Conservation (phyloP, 2,329 filamentous ascomycete genomes). For the Sporothrix dimorphospora region DNA sequence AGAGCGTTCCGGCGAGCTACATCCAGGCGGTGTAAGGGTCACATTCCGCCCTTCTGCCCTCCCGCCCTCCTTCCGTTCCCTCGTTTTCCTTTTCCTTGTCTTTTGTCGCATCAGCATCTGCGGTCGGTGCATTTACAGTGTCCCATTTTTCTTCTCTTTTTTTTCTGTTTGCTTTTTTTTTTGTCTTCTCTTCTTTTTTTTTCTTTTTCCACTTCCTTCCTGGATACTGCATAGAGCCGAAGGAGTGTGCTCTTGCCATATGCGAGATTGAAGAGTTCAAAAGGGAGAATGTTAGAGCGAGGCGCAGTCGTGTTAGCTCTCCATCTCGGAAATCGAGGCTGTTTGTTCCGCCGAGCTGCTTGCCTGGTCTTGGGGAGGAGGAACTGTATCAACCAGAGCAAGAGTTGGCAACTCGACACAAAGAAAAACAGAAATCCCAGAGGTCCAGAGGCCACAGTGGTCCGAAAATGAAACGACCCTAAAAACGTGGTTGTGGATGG, state of each 20-base stretch:
- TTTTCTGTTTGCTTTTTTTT: not conserved
- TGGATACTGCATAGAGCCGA: conserved; percentile 11
- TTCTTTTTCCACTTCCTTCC: not conserved
- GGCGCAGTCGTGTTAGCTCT: conserved; percentile 17
- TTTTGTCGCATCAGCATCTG: not conserved
- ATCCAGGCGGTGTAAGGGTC: conserved; percentile 68
- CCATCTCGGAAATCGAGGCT: not conserved
- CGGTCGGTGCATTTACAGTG: conserved; percentile 10
- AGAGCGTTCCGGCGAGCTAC: conserved; percentile 93
- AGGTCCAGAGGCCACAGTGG: not conserved
- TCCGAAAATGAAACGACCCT: not conserved
- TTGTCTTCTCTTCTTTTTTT: not conserved
- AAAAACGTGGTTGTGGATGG: not conserved
- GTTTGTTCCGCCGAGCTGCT: no score
- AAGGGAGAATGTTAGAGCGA: not conserved
- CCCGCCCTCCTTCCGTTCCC: not conserved
- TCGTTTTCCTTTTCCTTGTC: not conserved
- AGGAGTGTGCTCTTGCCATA: not conserved
- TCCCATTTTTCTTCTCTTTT: not conserved
- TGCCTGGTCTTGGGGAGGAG: no score
- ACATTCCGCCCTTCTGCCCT: no score
- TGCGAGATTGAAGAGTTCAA: not conserved
- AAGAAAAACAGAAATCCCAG: not conserved
- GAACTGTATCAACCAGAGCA: no score
- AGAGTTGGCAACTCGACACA: not conserved